These are phyloP conservation scores for Mycotypha africana DNA, from an alignment of 371 early-diverging fungal species.

Conservation along the genomic window DNA sequence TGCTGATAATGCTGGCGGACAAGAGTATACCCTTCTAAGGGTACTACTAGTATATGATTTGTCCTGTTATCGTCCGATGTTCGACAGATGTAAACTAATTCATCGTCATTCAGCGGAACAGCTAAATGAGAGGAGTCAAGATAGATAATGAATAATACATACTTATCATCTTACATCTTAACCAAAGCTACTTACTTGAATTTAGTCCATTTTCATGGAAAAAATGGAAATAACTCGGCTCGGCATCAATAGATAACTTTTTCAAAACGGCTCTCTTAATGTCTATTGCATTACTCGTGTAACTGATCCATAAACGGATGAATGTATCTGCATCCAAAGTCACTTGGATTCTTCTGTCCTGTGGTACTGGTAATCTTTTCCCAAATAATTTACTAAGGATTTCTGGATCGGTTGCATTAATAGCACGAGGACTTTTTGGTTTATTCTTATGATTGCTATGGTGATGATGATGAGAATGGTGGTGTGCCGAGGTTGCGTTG, in stretches of 20 bases:
- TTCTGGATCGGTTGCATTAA: slow-evolving; percentile 14
- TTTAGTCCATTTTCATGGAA: slow-evolving; percentile 25
- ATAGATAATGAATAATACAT: no score
- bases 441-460: no score
- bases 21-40: slow-evolving; percentile 8
- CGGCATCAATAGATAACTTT: slow-evolving; percentile 14
- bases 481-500: no score
- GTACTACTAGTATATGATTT: slow-evolving; percentile 19
- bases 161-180: no score
- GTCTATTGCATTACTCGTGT: not conserved
- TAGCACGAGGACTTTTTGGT: slow-evolving; percentile 10
- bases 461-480: not conserved
- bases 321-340: slow-evolving; percentile 24
- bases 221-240: slow-evolving; percentile 17
- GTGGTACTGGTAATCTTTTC: slow-evolving; percentile 12
- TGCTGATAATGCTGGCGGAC: slow-evolving; percentile 4
- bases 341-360: slow-evolving; percentile 27
- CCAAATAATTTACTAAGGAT: slow-evolving; percentile 16
- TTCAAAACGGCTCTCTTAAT: slow-evolving; percentile 16
- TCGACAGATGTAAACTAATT: slow-evolving; percentile 18
- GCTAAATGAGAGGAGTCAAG: slow-evolving; percentile 5
- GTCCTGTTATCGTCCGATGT: slow-evolving; percentile 19
- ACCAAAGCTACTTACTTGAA: slow-evolving; percentile 21
- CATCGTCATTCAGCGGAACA: slow-evolving; percentile 17
- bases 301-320: slow-evolving; percentile 16